A percentile compares a stretch with the other conserved stretches of the same genome.
Evolutionary conservation across 805 yeast genomes (phyloP).

Genomic region (Candida peoriensis): DNA sequence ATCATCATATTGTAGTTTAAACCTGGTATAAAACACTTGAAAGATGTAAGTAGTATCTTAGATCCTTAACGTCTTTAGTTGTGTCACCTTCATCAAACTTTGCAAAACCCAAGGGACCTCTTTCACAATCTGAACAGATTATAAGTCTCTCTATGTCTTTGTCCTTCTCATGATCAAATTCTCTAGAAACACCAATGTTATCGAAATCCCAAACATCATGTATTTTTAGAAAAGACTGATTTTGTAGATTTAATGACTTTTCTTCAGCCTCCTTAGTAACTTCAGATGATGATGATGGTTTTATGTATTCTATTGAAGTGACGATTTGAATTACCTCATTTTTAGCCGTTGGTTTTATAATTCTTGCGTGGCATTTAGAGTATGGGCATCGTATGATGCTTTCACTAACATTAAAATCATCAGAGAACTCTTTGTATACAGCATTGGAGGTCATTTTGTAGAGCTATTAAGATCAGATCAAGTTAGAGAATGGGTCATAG

Average conservation of each 20-base stretch:
- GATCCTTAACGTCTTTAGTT: conserved; percentile 31
- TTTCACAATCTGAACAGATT: conserved; percentile 72
- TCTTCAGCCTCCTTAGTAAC: conserved; percentile 3
- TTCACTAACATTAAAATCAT: too few relatives aligned
- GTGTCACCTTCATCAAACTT: conserved; percentile 27
- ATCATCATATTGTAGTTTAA: background rate
- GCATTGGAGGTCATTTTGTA: too few relatives aligned
- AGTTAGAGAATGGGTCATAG: too few relatives aligned
- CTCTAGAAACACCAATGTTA: conserved; percentile 65
- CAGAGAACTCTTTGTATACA: too few relatives aligned
- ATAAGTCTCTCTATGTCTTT: conserved; percentile 44
- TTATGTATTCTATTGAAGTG: conserved; percentile 1
- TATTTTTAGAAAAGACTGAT: conserved; percentile 42
- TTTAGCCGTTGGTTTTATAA: conserved; percentile 12
- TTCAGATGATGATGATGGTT: conserved; percentile 3
- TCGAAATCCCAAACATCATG: conserved; percentile 75
- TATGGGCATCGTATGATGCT: conserved; percentile 22
- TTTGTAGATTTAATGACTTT: background rate
- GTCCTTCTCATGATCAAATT: conserved; percentile 15
- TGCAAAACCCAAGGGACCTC: conserved; percentile 73
- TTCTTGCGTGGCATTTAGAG: conserved; percentile 21
- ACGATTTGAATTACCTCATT: background rate
- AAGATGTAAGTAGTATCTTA: conserved; percentile 40
- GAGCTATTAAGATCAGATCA: too few relatives aligned
- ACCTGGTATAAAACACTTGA: conserved; percentile 39